Percentiles rank a stretch among this genome's conserved stretches.
These are phyloP conservation scores for Saccharomyces hybrid DNA, from an alignment of 1,139 yeast genomes.

Conservation along the genomic window DNA sequence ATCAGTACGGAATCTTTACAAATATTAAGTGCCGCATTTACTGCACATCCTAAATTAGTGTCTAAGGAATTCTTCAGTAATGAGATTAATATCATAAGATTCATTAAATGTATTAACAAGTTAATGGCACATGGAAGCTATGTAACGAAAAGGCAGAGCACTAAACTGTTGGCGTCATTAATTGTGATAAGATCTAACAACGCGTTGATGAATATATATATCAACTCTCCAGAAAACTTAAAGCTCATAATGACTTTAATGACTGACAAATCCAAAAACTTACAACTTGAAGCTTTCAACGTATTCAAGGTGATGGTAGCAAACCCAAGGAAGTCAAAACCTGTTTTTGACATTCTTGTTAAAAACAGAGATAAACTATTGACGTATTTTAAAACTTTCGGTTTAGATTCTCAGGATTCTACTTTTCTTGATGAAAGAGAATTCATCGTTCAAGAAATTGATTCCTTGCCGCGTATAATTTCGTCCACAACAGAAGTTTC, in stretches of 20 bases:
- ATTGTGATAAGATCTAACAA: slow-evolving; percentile 72
- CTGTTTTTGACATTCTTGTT: slow-evolving; percentile 69
- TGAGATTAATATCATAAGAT: slow-evolving; percentile 43
- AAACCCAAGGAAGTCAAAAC: slow-evolving; percentile 81
- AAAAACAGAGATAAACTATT: slow-evolving; percentile 76
- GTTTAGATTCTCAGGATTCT: slow-evolving; percentile 53
- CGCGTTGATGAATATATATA: slow-evolving; percentile 65
- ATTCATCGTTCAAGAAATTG: slow-evolving; percentile 69
- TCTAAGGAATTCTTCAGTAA: slow-evolving; percentile 54
- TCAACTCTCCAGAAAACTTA: slow-evolving; percentile 72
- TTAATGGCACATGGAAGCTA: slow-evolving; percentile 72
- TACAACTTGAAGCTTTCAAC: slow-evolving; percentile 87
- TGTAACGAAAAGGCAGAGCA: slow-evolving; percentile 87
- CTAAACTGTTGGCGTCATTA: slow-evolving; percentile 67
- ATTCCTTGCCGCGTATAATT: slow-evolving; percentile 51
- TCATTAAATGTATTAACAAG: slow-evolving; percentile 56
- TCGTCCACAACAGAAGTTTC: slow-evolving; percentile 20
- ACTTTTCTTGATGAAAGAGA: slow-evolving; percentile 72
- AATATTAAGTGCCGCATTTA: slow-evolving; percentile 62
- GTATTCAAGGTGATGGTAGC: slow-evolving; percentile 91
- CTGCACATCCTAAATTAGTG: slow-evolving; percentile 60
- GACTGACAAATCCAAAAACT: slow-evolving; percentile 81
- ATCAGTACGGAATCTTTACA: slow-evolving; percentile 85
- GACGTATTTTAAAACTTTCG: slow-evolving; percentile 61
- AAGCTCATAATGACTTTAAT: slow-evolving; percentile 79